phyloP scores from a whole-genome alignment of 2,329 filamentous ascomycete species.

The Beauveria varroae region DNA sequence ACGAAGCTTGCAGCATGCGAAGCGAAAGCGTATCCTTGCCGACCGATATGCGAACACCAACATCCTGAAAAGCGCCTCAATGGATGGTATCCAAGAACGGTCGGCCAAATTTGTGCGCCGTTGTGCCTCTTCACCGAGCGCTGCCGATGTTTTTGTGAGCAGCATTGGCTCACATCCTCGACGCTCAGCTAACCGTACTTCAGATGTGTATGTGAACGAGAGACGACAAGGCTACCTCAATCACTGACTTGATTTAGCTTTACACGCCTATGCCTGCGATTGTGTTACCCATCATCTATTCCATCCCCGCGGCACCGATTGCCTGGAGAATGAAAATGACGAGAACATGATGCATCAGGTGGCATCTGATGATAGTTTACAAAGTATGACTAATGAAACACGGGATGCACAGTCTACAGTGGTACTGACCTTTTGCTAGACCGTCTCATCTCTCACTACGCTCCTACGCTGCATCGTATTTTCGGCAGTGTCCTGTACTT shows the following conservation, averaged over 20 bases:
- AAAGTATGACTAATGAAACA: slow-evolving; percentile 39
- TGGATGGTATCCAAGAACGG: slow-evolving; percentile 50
- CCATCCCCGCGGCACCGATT: slow-evolving; percentile 55
- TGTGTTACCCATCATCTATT: slow-evolving; percentile 65
- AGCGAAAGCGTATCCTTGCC: slow-evolving; percentile 54
- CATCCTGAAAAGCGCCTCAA: slow-evolving; percentile 46
- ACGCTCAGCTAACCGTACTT: slow-evolving; percentile 10
- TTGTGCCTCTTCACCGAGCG: slow-evolving; percentile 36
- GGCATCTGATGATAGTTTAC: slow-evolving; percentile 58
- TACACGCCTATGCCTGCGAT: slow-evolving; percentile 64
- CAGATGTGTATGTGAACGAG: slow-evolving; percentile 24
- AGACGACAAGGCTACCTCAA: neutral
- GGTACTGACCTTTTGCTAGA: slow-evolving; percentile 32
- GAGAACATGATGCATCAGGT: slow-evolving; percentile 61
- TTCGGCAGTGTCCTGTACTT: slow-evolving; percentile 38
- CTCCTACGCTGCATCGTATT: slow-evolving; percentile 41
- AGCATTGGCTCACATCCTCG: neutral
- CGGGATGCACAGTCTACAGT: neutral
- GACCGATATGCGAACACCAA: slow-evolving; percentile 64
- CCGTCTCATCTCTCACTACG: slow-evolving; percentile 52
- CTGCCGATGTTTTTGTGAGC: slow-evolving; percentile 55
- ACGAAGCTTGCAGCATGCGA: slow-evolving; percentile 43
- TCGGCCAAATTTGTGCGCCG: slow-evolving; percentile 47
- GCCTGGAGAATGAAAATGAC: slow-evolving; percentile 47
- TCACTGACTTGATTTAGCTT: slow-evolving; percentile 21